A percentile compares a stretch with the other conserved stretches of the same genome.
phyloP scores from a whole-genome alignment of 2,329 filamentous ascomycete genomes.

The Ascochyta rabiei region DNA sequence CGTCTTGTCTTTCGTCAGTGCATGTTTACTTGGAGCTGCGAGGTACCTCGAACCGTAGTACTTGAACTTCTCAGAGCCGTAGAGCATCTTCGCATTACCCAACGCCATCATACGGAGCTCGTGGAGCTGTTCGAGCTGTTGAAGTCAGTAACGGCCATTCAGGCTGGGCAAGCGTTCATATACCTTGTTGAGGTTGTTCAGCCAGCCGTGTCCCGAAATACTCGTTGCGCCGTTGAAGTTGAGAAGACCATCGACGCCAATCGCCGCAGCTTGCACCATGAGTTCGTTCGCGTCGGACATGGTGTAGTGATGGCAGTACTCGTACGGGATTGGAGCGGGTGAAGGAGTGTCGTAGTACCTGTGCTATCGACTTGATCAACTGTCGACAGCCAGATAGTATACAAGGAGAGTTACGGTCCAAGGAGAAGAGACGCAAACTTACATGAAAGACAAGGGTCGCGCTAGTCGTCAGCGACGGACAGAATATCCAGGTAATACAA shows the following conservation, averaged over 20 bases:
- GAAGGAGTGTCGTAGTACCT: too few relatives aligned
- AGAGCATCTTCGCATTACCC: constrained; percentile 35
- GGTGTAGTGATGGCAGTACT: background rate
- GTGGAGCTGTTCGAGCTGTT: constrained; percentile 8
- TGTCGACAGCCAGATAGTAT: background rate
- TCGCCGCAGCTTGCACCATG: background rate
- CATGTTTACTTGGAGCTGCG: too few relatives aligned
- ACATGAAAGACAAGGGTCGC: too few relatives aligned
- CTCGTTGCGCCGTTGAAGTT: background rate
- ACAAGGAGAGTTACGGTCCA: too few relatives aligned
- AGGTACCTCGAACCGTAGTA: constrained; percentile 24
- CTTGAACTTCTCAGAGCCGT: constrained; percentile 33
- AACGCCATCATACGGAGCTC: constrained; percentile 15
- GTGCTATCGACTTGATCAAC: background rate
- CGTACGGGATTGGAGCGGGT: too few relatives aligned
- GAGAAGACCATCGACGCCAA: constrained; percentile 2
- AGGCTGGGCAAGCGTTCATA: too few relatives aligned
- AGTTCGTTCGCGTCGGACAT: constrained; percentile 5
- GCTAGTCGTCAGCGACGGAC: too few relatives aligned
- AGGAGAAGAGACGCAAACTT: too few relatives aligned
- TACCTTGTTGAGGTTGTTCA: constrained; percentile 9
- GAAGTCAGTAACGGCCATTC: background rate
- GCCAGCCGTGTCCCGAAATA: background rate
- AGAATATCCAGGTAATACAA: too few relatives aligned
- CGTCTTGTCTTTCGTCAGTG: constrained; percentile 22